Conservation (phyloP, 352 stramenopile species). For the Phytophthora fragariae region DNA sequence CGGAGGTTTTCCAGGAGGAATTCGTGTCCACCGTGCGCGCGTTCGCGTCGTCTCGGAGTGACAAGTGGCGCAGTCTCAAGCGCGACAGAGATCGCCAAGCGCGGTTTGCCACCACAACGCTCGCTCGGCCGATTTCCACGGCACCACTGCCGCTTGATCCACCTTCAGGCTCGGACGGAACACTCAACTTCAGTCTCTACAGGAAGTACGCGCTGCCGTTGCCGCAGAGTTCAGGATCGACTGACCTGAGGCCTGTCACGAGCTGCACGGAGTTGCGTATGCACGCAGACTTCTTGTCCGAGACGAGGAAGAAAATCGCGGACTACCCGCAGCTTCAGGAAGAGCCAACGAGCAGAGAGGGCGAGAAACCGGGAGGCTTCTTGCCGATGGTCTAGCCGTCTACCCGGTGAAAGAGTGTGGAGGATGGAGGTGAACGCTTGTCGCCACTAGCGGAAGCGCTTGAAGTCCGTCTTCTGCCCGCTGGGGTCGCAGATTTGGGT, state of each 20-base stretch:
- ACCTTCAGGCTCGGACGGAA: slow-evolving; percentile 6
- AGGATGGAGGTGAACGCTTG: slow-evolving; percentile 1
- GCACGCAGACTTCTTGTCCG: slow-evolving; percentile 44
- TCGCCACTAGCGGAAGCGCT: neutral
- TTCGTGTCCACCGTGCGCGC: slow-evolving; percentile 67
- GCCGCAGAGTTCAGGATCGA: slow-evolving; percentile 2
- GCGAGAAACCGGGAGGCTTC: slow-evolving; percentile 15
- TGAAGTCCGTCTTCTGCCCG: slow-evolving; percentile 2
- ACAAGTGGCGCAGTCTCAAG: slow-evolving; percentile 64
- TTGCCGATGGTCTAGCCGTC: slow-evolving; percentile 31
- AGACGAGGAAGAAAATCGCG: slow-evolving; percentile 26
- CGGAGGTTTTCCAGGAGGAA: slow-evolving; percentile 65
- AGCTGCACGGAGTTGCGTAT: slow-evolving; percentile 46
- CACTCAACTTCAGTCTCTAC: slow-evolving; percentile 49
- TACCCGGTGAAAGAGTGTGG: slow-evolving; percentile 6
- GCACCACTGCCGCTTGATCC: slow-evolving; percentile 7
- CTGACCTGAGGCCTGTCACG: slow-evolving; percentile 32
- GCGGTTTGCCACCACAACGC: slow-evolving; percentile 44
- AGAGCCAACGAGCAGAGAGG: slow-evolving; percentile 17
- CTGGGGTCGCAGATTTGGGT: slow-evolving; percentile 26
- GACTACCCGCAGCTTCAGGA: slow-evolving; percentile 19
- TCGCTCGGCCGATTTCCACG: slow-evolving; percentile 51
- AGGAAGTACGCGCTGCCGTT: slow-evolving; percentile 43
- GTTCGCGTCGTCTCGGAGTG: slow-evolving; percentile 48
- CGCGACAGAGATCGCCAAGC: slow-evolving; percentile 52